Conservation (phyloP, 352 stramenopile species). For the Phytopythium ostracodes region DNA sequence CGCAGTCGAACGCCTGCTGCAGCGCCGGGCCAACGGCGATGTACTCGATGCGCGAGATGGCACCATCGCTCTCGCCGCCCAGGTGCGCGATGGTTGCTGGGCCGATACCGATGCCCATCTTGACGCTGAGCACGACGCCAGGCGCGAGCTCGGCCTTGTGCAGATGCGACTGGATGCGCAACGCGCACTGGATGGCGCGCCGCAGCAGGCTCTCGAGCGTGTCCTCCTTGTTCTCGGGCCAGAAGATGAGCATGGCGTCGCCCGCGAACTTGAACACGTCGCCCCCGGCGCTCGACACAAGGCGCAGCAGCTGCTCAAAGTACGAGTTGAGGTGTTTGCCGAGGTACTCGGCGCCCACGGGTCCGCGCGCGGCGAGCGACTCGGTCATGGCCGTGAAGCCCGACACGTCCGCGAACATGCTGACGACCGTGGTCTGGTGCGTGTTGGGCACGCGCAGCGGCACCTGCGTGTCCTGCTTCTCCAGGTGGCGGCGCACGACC, state of each 20-base stretch:
- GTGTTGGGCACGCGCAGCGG: constrained; percentile 55
- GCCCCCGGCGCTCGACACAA: constrained; percentile 74
- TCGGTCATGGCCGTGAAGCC: constrained; percentile 94
- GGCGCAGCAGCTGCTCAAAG: constrained; percentile 82
- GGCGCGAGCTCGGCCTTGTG: constrained; percentile 81
- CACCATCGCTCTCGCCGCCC: constrained; percentile 82
- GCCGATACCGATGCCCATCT: constrained; percentile 91
- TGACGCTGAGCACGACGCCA: constrained; percentile 91
- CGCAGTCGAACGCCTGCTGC: constrained; percentile 86
- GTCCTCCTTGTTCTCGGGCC: constrained; percentile 89
- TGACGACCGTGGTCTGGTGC: constrained; percentile 77
- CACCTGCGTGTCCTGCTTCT: constrained; percentile 43
- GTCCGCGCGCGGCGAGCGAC: constrained; percentile 79
- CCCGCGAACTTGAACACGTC: constrained; percentile 95
- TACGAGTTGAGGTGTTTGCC: constrained; percentile 93
- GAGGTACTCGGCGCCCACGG: constrained; percentile 87
- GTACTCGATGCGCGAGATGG: constrained; percentile 87
- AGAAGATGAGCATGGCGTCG: constrained; percentile 95
- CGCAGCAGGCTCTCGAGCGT: constrained; percentile 78
- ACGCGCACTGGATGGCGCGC: constrained; percentile 84
- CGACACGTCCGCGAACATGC: constrained; percentile 93
- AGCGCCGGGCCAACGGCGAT: constrained; percentile 88
- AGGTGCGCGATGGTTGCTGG: constrained; percentile 86
- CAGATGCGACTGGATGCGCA: constrained; percentile 89
- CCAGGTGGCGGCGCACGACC: constrained; percentile 70